Evolutionary conservation across 129 eudicot genomes (phyloP).

Genomic region (Logfia minima): DNA sequence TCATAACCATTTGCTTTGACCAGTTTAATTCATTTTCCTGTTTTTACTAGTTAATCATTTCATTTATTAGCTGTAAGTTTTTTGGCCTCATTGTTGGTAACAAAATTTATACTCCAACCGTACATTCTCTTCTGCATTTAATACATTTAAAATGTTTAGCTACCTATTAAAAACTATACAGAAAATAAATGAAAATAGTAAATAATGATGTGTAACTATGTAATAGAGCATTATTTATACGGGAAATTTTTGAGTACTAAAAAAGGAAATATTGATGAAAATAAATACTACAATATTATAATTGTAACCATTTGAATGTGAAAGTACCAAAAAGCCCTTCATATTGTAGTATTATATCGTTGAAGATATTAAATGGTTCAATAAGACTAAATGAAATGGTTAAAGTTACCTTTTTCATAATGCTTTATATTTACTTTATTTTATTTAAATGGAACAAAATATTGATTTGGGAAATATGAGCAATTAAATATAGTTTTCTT

Average conservation of each 20-base stretch:
- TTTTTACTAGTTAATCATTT: neutral
- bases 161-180: neutral
- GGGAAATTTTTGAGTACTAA: neutral
- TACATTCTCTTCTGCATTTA: slow-evolving; percentile 14
- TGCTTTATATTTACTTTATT: too few relatives aligned
- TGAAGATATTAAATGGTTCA: neutral
- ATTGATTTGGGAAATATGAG: neutral
- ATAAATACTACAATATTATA: neutral
- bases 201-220: neutral
- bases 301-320: too few relatives aligned
- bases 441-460: too few relatives aligned
- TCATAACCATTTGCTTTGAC: slow-evolving; percentile 40
- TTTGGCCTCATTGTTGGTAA: slow-evolving; percentile 28
- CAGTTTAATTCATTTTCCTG: slow-evolving; percentile 19
- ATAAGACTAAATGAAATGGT: too few relatives aligned
- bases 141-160: neutral
- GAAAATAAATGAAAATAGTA: neutral
- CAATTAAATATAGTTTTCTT: neutral
- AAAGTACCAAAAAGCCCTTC: too few relatives aligned
- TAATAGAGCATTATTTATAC: neutral
- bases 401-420: too few relatives aligned
- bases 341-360: too few relatives aligned
- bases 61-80: slow-evolving; percentile 21
- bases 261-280: neutral
- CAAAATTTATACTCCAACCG: slow-evolving; percentile 5